Evolutionary conservation across 805 yeast genomes (phyloP).

Genomic region (Candida bentonensis): DNA sequence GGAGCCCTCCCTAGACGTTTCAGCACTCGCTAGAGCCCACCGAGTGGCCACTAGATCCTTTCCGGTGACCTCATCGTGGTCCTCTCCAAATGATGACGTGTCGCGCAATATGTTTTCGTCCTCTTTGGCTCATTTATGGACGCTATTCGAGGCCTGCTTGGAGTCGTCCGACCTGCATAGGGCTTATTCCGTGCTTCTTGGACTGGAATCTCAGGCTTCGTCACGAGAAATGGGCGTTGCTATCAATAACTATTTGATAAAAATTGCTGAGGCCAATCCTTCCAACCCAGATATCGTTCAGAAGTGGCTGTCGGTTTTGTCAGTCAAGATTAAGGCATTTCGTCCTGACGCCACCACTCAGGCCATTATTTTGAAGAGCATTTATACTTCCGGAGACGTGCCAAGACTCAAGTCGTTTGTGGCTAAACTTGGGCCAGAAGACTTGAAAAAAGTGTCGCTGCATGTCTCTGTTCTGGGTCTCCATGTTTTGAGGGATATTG

Average conservation of each 20-base stretch:
- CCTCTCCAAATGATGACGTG: conserved; percentile 20
- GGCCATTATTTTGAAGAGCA: conserved; percentile 43
- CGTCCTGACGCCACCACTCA: conserved; percentile 41
- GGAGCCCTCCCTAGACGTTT: background rate
- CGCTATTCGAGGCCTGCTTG: conserved; percentile 65
- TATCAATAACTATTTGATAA: conserved; percentile 46
- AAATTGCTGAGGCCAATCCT: conserved; percentile 28
- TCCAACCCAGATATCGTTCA: conserved; percentile 31
- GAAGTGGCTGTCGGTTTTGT: conserved; percentile 25
- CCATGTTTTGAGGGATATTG: conserved; percentile 26
- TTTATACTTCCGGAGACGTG: conserved; percentile 15
- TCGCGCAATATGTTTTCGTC: conserved; percentile 27
- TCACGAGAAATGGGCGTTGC: conserved; percentile 45
- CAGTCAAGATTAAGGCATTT: conserved; percentile 18
- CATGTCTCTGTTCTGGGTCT: conserved; percentile 42
- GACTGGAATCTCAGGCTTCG: conserved; percentile 32
- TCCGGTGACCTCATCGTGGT: conserved; percentile 14
- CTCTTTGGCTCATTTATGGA: conserved; percentile 56
- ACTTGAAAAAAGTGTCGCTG: conserved; percentile 23
- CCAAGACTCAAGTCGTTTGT: conserved; percentile 10
- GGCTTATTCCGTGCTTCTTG: conserved; percentile 53
- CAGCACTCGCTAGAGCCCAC: background rate
- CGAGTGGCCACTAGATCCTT: background rate
- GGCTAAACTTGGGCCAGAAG: conserved; percentile 11
- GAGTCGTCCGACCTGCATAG: conserved; percentile 50